phyloP scores from a whole-genome alignment of 2,329 filamentous ascomycete species.

The Esteya vermicola region DNA sequence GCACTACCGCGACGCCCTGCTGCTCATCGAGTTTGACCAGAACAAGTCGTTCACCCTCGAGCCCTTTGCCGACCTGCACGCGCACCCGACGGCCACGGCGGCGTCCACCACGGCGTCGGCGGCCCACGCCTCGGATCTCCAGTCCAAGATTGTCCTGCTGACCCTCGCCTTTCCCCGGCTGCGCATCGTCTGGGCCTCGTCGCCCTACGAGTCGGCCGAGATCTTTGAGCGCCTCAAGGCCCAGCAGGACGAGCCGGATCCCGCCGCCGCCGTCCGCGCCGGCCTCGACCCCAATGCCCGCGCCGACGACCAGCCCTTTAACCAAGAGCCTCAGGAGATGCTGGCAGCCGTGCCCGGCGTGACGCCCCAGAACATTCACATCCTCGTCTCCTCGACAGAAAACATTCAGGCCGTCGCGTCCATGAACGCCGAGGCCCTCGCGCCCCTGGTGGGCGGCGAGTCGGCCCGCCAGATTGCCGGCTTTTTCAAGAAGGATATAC shows the following conservation, averaged over 20 bases:
- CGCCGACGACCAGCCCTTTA: constrained; percentile 57
- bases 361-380: constrained; percentile 61
- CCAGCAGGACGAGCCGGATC: constrained; percentile 79
- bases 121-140: constrained; percentile 55
- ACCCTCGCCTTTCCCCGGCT: constrained; percentile 84
- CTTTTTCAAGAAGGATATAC: constrained; percentile 61
- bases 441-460: constrained; percentile 62
- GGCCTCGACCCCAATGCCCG: constrained; percentile 55
- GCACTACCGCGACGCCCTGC: constrained; percentile 78
- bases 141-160: constrained; percentile 81
- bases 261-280: constrained; percentile 68
- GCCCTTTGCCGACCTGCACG: constrained; percentile 51
- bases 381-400: constrained; percentile 56
- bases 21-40: constrained; percentile 95
- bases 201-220: constrained; percentile 90
- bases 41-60: constrained; percentile 95
- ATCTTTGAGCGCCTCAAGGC: constrained; percentile 92
- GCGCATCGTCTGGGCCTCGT: constrained; percentile 85
- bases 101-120: constrained; percentile 39
- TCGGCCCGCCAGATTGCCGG: constrained; percentile 59
- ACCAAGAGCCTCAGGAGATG: constrained; percentile 82
- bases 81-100: constrained; percentile 26
- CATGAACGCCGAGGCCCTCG: constrained; percentile 61
- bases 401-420: constrained; percentile 77
- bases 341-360: constrained; percentile 72